A percentile compares a stretch with the other conserved stretches of the same genome.
These are phyloP conservation scores for Sequoia sempervirens DNA, from an alignment of 75 land plant genomes.

Conservation along the genomic window DNA sequence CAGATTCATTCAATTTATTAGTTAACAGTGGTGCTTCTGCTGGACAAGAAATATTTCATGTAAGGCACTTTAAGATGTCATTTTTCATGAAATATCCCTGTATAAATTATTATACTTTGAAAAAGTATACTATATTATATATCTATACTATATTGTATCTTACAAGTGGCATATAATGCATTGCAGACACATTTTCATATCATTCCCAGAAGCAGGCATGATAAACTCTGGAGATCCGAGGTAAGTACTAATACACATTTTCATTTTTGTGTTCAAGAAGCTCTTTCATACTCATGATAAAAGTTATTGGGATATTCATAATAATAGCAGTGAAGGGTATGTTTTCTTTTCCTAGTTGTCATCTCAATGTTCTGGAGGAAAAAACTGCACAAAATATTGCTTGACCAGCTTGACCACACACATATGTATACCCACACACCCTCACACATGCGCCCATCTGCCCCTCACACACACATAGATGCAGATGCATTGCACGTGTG, in stretches of 20 bases:
- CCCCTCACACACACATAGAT: no score
- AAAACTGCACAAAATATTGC: background rate
- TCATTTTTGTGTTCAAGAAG: background rate
- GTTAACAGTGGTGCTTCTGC: constrained; percentile 93
- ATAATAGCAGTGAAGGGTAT: background rate
- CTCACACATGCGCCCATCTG: no score
- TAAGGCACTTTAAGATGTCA: constrained; percentile 24
- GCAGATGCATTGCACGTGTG: no score
- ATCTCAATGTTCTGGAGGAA: background rate
- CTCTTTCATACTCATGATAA: background rate
- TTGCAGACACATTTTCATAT: constrained; percentile 88
- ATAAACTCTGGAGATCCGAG: constrained; percentile 78
- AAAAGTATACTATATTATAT: background rate
- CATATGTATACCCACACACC: no score
- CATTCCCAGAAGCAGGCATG: constrained; percentile 68
- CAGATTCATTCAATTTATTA: constrained; percentile 94
- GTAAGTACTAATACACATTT: constrained; percentile 21
- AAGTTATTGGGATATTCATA: background rate
- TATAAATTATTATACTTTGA: background rate
- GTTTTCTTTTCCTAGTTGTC: background rate
- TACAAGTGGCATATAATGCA: background rate
- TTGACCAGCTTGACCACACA: background rate
- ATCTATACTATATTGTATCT: background rate
- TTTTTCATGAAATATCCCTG: constrained; percentile 1
- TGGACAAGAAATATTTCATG: constrained; percentile 94